phyloP scores from a whole-genome alignment of 306 rosid species.

The Pterocarpus macrocarpus region DNA sequence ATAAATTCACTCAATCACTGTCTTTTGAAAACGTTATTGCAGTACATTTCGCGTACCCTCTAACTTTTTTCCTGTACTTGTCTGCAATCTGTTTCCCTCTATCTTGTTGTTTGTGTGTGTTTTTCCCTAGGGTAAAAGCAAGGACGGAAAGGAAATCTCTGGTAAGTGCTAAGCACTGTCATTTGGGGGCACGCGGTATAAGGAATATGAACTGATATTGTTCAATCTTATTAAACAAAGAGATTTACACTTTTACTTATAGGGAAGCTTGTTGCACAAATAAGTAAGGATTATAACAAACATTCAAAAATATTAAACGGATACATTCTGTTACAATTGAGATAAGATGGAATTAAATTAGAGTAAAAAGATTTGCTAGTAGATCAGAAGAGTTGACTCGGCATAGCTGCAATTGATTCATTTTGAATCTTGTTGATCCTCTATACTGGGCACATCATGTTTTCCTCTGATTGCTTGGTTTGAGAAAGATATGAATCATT shows the following conservation, averaged over 20 bases:
- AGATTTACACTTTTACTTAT: too few relatives aligned
- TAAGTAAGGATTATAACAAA: too few relatives aligned
- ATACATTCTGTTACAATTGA: too few relatives aligned
- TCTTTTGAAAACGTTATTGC: slow-evolving; percentile 2
- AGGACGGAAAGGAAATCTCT: not conserved
- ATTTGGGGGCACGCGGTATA: not conserved
- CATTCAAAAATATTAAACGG: too few relatives aligned
- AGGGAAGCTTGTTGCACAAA: too few relatives aligned
- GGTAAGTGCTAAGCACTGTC: not conserved
- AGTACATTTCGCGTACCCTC: slow-evolving; percentile 5
- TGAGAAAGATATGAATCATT: slow-evolving; percentile 29
- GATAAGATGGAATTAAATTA: too few relatives aligned
- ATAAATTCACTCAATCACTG: not conserved
- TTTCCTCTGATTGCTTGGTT: slow-evolving; percentile 8
- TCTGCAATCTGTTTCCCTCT: slow-evolving; percentile 6
- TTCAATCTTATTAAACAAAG: too few relatives aligned
- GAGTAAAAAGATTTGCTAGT: too few relatives aligned
- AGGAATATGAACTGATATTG: too few relatives aligned
- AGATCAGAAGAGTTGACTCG: too few relatives aligned
- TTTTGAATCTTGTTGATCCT: too few relatives aligned
- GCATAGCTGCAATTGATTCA: too few relatives aligned
- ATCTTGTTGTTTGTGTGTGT: slow-evolving; percentile 33
- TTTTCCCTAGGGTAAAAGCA: slow-evolving; percentile 19
- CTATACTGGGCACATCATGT: not conserved
- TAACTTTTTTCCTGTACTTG: slow-evolving; percentile 7